Conservation (phyloP, 1,139 yeast species). For the Entelexis paramagnoliae region DNA sequence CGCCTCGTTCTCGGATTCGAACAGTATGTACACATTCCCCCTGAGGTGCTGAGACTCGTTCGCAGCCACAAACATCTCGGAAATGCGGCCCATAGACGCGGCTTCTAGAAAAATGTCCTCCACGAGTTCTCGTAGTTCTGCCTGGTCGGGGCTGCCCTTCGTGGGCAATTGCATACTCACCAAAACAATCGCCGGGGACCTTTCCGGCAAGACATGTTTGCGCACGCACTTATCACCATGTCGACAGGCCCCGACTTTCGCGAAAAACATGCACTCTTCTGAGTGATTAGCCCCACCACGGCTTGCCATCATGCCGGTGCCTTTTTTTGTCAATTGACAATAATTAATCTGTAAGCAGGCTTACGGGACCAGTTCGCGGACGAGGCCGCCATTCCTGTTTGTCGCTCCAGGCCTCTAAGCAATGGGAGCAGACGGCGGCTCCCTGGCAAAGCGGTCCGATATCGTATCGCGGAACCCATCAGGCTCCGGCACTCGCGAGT, state of each 20-base stretch:
- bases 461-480: constrained; percentile 27
- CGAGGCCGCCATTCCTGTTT: neutral
- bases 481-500: constrained; percentile 16
- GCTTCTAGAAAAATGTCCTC: constrained; percentile 65
- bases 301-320: neutral
- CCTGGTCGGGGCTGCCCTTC: neutral
- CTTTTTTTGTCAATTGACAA: too few species aligned
- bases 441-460: constrained; percentile 41
- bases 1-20: constrained; percentile 48
- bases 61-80: constrained; percentile 65
- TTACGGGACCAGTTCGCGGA: neutral
- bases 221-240: constrained; percentile 87
- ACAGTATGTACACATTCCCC: constrained; percentile 75
- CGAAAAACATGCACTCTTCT: constrained; percentile 44
- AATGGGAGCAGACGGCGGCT: constrained; percentile 40
- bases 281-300: neutral
- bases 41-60: constrained; percentile 70
- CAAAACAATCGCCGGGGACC: constrained; percentile 56
- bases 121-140: constrained; percentile 52
- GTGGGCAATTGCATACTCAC: constrained; percentile 42
- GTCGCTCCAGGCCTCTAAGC: neutral
- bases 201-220: constrained; percentile 59
- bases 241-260: constrained; percentile 84
- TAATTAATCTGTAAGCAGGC: neutral
- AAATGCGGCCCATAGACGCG: constrained; percentile 49